Conservation (phyloP, 805 yeast species). For the Cyberlindnera mrakii region DNA sequence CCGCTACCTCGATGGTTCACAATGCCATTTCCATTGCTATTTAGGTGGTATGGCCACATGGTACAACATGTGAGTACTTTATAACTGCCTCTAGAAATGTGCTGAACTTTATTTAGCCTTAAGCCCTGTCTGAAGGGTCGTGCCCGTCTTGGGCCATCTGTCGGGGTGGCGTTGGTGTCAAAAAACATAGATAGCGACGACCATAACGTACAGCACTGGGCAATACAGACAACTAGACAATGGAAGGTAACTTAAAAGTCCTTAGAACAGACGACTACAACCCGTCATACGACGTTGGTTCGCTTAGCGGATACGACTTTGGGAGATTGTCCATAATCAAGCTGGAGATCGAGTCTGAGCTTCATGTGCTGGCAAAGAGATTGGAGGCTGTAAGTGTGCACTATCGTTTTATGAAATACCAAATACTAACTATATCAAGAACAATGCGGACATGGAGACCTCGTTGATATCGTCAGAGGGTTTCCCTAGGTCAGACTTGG, state of each 20-base stretch:
- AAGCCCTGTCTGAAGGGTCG: too few relatives aligned
- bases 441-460: conserved; percentile 57
- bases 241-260: conserved; percentile 13
- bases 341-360: conserved; percentile 9
- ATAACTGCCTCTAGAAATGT: too few relatives aligned
- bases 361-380: conserved; percentile 5
- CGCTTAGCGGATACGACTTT: conserved; percentile 3
- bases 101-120: too few relatives aligned
- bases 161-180: too few relatives aligned
- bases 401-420: too few relatives aligned
- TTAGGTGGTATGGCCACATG: too few relatives aligned
- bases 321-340: conserved; percentile 8
- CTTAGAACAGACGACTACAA: conserved; percentile 8
- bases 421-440: conserved; percentile 19
- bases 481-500: conserved; percentile 79
- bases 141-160: too few relatives aligned
- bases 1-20: too few relatives aligned
- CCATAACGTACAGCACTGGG: neutral
- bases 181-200: too few relatives aligned
- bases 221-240: neutral
- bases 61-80: too few relatives aligned
- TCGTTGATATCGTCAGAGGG: conserved; percentile 67
- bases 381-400: conserved; percentile 23
- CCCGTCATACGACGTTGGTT: conserved; percentile 8
- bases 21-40: too few relatives aligned